Evolutionary conservation across 495 filamentous ascomycete genomes (phyloP), one percentile per base, ranked within the genome.

Genomic region (Xylaria acuta): DNA sequence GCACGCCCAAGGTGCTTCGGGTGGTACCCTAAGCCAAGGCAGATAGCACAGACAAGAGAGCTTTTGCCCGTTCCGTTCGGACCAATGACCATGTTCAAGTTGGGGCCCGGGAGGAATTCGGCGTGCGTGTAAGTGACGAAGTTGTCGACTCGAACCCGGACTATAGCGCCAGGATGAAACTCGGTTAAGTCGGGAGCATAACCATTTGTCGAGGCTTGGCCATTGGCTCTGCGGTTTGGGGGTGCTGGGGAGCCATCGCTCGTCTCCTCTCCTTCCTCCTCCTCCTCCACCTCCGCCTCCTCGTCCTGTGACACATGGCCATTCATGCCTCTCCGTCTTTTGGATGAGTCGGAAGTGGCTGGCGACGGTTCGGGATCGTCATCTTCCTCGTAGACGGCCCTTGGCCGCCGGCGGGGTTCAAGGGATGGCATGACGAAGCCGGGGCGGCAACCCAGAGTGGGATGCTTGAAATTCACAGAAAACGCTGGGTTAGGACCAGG

Each of bases 61-160:
- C 94, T 97, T 80, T 99, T 99, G 56, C 96, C 96, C 0, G 96
- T 98, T 56, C 96, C 96, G 78, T 99, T 99, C 11, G 96, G 96
- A 0, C 96, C 96, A 75, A 99, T 98, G 69, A 99, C 90, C 97
- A 99, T 98, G 78, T 99, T 99, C 75, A 99, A 79, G 75, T 92
- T 96, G 16, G 97, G 95, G 0, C 96, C 96, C 5, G 93, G 94
- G 63, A 89, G 88, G 80, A 98, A 97, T 73, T 96, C 93, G 64
- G 93, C 95, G 38, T 91, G 88, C 18, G 90, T 94, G 80, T 98
- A 99, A 0, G 97, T 99, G 36, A 99, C 94, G 77, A 99, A 99
- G 76, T 98, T 92, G n/a, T 82, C 85, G 40, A 98, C 85, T 70
- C 90, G 92, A 71, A 98, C 94, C 32, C 94, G 89, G 20, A 97